A percentile compares a stretch with the other conserved stretches of the same genome.
Conservation (phyloP, 2,329 filamentous ascomycete genomes). For the Colletotrichum sublineola region DNA sequence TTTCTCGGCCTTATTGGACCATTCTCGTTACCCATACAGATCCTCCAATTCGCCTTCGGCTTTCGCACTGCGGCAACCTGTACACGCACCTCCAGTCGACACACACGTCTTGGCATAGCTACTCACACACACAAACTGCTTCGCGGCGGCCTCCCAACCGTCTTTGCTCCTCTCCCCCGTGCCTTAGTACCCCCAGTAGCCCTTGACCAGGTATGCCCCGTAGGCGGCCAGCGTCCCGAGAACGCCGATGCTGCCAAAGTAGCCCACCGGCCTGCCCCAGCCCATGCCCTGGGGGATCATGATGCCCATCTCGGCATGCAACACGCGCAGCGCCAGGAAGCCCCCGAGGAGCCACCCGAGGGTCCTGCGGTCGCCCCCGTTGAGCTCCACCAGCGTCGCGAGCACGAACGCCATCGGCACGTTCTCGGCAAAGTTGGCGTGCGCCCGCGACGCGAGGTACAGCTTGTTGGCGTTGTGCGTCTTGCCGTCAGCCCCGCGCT, state of each 20-base stretch:
- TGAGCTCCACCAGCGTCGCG: conserved; percentile 16
- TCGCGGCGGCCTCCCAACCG: too few species aligned
- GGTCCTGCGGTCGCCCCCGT: conserved; percentile 21
- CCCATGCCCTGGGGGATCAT: conserved; percentile 8
- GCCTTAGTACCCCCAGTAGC: conserved; percentile 25
- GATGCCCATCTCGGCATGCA: conserved; percentile 31
- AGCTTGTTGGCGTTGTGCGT: conserved; percentile 14
- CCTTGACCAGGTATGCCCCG: conserved; percentile 27
- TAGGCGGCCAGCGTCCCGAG: conserved; percentile 19
- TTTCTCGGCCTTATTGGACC: too few species aligned
- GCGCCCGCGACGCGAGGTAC: conserved; percentile 21
- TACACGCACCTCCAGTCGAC: too few species aligned
- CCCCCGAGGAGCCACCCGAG: conserved; percentile 27
- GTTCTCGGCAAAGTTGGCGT: conserved; percentile 29
- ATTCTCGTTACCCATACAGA: too few species aligned
- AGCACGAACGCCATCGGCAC: conserved; percentile 23
- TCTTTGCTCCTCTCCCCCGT: neutral
- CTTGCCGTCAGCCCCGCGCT: neutral
- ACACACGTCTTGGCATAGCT: too few species aligned
- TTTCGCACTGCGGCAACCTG: too few species aligned
- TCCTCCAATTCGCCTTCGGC: too few species aligned
- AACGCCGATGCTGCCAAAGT: conserved; percentile 23
- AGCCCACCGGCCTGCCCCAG: conserved; percentile 13
- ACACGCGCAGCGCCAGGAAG: conserved; percentile 17
- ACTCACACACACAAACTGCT: too few species aligned